Evolutionary conservation across 306 rosid genomes (phyloP).

Genomic region (Luffa acutangula): DNA sequence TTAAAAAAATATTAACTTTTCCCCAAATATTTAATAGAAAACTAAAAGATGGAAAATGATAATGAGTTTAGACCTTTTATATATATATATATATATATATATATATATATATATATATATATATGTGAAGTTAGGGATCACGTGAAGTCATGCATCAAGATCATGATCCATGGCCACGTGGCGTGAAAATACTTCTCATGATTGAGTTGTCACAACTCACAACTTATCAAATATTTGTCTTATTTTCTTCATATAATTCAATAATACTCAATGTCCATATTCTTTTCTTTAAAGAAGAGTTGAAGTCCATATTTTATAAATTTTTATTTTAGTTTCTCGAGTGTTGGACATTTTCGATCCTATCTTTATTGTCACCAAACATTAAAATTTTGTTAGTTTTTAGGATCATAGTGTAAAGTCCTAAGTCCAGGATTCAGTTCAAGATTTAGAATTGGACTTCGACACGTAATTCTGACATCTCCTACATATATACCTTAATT

Average conservation of each 20-base stretch:
- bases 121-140: neutral
- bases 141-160: slow-evolving; percentile 1
- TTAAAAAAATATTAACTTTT: neutral
- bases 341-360: no score
- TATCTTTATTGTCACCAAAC: no score
- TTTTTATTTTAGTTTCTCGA: neutral
- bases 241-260: neutral
- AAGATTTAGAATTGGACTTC: no score
- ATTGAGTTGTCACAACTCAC: neutral
- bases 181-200: neutral
- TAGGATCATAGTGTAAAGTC: no score
- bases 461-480: no score
- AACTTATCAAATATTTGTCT: neutral
- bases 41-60: neutral
- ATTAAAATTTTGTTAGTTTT: no score
- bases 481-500: no score
- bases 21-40: neutral
- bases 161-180: neutral
- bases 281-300: no score
- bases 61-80: neutral
- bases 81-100: no score
- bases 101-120: no score
- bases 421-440: no score
- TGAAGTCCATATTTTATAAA: no score
- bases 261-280: neutral